These are phyloP conservation scores for Coffea canephora DNA, from an alignment of 257 asterid species.

Conservation along the genomic window DNA sequence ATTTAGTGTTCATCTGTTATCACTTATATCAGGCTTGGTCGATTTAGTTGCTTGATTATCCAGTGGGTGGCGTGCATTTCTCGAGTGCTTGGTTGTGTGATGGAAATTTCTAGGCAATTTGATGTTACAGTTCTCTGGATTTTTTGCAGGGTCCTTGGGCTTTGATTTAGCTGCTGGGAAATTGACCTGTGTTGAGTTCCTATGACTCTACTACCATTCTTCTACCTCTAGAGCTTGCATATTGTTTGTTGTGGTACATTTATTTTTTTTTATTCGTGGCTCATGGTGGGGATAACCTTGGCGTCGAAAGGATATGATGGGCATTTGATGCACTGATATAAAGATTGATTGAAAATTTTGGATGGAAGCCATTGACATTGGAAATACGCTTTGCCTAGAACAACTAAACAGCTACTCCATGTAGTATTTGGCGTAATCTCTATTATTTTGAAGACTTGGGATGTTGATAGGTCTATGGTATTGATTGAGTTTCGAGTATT, in stretches of 20 bases:
- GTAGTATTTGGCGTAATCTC: not conserved
- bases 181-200: slow-evolving; percentile 1
- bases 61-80: not conserved
- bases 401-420: not conserved
- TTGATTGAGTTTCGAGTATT: too few relatives aligned
- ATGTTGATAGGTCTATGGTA: too few relatives aligned
- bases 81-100: not conserved
- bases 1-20: not conserved
- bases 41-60: not conserved
- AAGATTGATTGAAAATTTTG: not conserved
- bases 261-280: not conserved
- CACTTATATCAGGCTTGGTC: not conserved
- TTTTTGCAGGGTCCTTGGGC: slow-evolving; percentile 11
- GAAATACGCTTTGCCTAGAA: not conserved
- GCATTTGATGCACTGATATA: not conserved
- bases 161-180: not conserved
- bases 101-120: not conserved
- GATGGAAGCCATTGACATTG: not conserved
- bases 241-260: not conserved
- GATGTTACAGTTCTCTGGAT: not conserved
- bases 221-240: not conserved
- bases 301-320: not conserved
- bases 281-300: not conserved
- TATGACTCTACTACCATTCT: not conserved
- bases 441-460: too few relatives aligned